Conservation (phyloP, 2,329 filamentous ascomycete species). For the Rhynchosporium agropyri region DNA sequence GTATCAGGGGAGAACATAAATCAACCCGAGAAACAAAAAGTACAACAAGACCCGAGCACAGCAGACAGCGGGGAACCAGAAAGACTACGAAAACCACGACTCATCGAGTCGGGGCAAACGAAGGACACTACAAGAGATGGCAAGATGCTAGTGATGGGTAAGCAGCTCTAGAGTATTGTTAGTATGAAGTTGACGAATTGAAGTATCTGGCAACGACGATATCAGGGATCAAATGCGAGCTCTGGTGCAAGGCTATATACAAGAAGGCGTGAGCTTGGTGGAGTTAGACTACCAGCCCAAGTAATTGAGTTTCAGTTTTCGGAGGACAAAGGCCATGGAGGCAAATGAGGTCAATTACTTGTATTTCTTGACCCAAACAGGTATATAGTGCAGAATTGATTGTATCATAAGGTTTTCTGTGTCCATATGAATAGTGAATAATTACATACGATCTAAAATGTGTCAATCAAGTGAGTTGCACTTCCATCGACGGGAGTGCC, state of each 20-base stretch:
- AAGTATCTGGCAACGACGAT: slow-evolving; percentile 5
- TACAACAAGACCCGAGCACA: not conserved
- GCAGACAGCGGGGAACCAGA: not conserved
- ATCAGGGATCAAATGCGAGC: slow-evolving; percentile 5
- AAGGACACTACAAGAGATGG: slow-evolving; percentile 11
- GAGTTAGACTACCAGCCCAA: slow-evolving; percentile 8
- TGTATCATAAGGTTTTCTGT: not conserved
- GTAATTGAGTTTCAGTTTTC: slow-evolving; percentile 5
- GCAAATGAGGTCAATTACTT: slow-evolving; percentile 4
- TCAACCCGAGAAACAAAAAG: not conserved
- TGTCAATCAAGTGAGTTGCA: not conserved
- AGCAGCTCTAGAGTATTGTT: not conserved
- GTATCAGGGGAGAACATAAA: slow-evolving; percentile 7
- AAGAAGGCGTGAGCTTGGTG: not conserved
- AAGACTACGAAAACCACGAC: not conserved
- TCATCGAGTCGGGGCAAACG: not conserved
- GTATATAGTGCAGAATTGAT: slow-evolving; percentile 7
- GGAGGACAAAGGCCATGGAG: not conserved
- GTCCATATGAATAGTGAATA: not conserved
- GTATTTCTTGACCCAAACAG: not conserved
- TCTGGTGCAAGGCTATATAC: not conserved
- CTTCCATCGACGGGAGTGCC: not conserved
- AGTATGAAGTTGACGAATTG: not conserved
- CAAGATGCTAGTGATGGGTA: slow-evolving; percentile 14
- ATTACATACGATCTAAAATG: not conserved